Evolutionary conservation across 2,329 filamentous ascomycete species (phyloP).

Genomic region (Atkinsonella texensis): DNA sequence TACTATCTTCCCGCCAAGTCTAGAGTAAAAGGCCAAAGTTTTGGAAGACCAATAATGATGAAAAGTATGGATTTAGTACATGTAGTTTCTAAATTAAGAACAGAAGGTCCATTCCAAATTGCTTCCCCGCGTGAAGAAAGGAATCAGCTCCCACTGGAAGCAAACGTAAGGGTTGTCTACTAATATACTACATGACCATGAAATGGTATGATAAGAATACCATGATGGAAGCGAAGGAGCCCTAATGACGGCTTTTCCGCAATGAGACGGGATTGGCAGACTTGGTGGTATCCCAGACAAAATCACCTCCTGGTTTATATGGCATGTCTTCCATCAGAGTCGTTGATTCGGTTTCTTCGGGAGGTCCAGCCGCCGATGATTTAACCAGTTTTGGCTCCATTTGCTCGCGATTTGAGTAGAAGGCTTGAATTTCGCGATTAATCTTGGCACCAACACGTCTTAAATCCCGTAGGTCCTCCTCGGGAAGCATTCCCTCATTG

Average conservation of each 20-base stretch:
- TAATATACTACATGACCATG: neutral
- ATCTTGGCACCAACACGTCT: conserved; percentile 21
- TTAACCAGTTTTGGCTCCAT: conserved; percentile 20
- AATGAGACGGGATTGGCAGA: conserved; percentile 2
- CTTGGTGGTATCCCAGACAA: conserved; percentile 22
- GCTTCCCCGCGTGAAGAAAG: neutral
- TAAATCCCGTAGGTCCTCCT: conserved; percentile 21
- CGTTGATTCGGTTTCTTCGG: conserved; percentile 10
- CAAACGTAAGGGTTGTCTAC: neutral
- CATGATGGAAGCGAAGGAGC: no score
- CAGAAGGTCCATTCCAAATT: conserved; percentile 3
- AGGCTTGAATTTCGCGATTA: conserved; percentile 25
- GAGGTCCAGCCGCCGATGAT: neutral
- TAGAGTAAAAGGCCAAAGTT: conserved; percentile 1
- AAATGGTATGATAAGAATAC: neutral
- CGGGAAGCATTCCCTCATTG: conserved; percentile 26
- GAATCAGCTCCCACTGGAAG: neutral
- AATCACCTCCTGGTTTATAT: conserved; percentile 12
- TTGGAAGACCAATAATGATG: conserved; percentile 7
- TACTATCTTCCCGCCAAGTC: conserved; percentile 1
- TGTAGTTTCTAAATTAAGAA: conserved; percentile 5
- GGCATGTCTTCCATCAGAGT: conserved; percentile 6
- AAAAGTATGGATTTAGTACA: conserved; percentile 8
- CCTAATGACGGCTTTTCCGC: neutral
- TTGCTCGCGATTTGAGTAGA: conserved; percentile 22